Conservation (phyloP, 345 rosid genomes). For the Melastoma malabathricum region DNA sequence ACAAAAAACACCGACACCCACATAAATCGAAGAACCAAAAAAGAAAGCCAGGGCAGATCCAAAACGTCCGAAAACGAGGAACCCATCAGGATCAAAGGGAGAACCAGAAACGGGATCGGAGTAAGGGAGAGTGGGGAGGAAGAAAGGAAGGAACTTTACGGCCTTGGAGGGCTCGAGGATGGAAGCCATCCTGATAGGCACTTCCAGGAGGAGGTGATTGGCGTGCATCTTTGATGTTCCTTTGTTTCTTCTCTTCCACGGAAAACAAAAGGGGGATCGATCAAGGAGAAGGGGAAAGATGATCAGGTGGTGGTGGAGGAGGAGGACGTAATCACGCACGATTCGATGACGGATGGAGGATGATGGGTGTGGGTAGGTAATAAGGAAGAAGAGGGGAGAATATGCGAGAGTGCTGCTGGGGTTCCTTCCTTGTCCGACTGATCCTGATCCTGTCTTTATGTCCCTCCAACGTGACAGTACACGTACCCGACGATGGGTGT, state of each 20-base stretch:
- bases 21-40: neutral
- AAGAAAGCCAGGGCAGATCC: constrained; percentile 2
- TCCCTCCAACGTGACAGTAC: no score
- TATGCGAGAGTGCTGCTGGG: no score
- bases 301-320: no score
- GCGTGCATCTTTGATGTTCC: constrained; percentile 89
- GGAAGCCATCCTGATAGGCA: constrained; percentile 98
- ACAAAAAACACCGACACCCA: neutral
- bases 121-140: neutral
- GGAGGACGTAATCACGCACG: no score
- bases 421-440: no score
- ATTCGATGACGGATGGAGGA: no score
- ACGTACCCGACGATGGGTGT: no score
- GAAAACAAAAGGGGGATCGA: no score
- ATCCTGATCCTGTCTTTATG: no score
- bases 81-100: neutral
- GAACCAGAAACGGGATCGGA: neutral
- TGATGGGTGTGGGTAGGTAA: no score
- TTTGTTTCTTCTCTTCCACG: neutral
- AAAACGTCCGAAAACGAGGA: neutral
- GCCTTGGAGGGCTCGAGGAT: constrained; percentile 91
- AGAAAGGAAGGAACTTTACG: constrained; percentile 26
- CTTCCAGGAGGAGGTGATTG: constrained; percentile 85
- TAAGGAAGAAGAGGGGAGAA: no score
- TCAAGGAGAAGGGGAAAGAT: no score